Conservation (phyloP, 1,139 yeast genomes). For the Kluyveromyces sp. region DNA sequence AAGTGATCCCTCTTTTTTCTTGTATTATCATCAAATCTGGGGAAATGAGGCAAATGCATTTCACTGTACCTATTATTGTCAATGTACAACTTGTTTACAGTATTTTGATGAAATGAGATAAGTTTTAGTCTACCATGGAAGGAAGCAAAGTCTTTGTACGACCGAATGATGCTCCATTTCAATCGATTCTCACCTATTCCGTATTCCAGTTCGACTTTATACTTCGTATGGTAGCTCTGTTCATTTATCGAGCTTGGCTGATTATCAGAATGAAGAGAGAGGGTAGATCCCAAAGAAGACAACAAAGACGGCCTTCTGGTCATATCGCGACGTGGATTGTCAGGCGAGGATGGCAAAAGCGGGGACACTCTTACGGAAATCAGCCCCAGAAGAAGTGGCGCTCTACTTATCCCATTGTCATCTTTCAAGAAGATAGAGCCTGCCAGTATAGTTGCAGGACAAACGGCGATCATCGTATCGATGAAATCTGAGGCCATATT, state of each 20-base stretch:
- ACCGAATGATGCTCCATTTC: constrained; percentile 74
- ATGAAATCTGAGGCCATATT: constrained; percentile 58
- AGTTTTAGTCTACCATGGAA: constrained; percentile 65
- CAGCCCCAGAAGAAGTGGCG: constrained; percentile 72
- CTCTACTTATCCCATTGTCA: constrained; percentile 69
- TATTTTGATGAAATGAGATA: constrained; percentile 36
- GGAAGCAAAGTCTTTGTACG: constrained; percentile 59
- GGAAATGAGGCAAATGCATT: constrained; percentile 30
- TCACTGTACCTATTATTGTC: constrained; percentile 22
- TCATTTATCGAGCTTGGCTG: neutral
- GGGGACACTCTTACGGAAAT: constrained; percentile 55
- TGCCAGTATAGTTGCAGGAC: constrained; percentile 71
- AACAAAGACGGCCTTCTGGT: neutral
- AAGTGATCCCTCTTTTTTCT: constrained; percentile 6
- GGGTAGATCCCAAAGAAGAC: constrained; percentile 6
- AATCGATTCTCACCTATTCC: constrained; percentile 79
- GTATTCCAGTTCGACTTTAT: constrained; percentile 69
- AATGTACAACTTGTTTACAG: constrained; percentile 21
- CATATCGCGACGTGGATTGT: constrained; percentile 1
- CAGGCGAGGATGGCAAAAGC: constrained; percentile 19
- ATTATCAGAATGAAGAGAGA: neutral
- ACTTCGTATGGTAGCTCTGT: constrained; percentile 33
- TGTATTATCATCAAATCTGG: constrained; percentile 21
- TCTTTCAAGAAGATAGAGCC: constrained; percentile 73
- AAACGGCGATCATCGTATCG: constrained; percentile 60